Base-by-base conservation (phyloP, 352 stramenopile species). In the Globisporangium recalcitrans region DNA sequence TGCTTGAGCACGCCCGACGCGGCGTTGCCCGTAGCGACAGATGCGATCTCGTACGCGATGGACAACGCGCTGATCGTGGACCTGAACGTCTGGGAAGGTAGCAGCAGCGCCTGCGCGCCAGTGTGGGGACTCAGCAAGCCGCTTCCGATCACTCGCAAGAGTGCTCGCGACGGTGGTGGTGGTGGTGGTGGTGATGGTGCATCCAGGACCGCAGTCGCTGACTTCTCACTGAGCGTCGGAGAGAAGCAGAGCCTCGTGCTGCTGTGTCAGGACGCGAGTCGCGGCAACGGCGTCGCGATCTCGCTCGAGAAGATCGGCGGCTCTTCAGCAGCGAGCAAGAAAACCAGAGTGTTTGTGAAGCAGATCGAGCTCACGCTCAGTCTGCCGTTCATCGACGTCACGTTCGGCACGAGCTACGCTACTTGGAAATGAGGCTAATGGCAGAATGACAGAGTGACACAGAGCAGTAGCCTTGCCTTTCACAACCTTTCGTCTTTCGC, bases 31-130 rank as follows among this genome's bases (percentile, higher is more conserved):
- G 48, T 88, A 34, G 53, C 49, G 8, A 85, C 74, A 0, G 77
- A 87, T 22, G 77, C 77, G 2, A 72, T 89, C 21, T 72, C 73
- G 0, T 67, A 70, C 29, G 31, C 60, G 0, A 65, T 87, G 46
- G 63, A 76, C 24, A 73, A 68, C 22, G 76, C 58, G n/a, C 22
- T 87, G 1, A 11, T 83, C 27, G 67, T 87, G n/a, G 80, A 89
- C 44, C 72, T 87, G 32, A 80, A 52, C 10, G 60, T 85, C 14
- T 89, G 80, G 80, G 77, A 85, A 24, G 63, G 61, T 34, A 71
- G 61, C 48, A 68, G 61, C 42, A 69, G 58, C 48, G 63, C 76
- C 11, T 84, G 74, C 36, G 52, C 69, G 3, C 80, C 77, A 8
- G 52, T 89, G 8, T 89, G 80, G 77, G 69, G 67, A 4, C 74